Conservation (phyloP, 108 stramenopile genomes). For the Cyclotella sp. region DNA sequence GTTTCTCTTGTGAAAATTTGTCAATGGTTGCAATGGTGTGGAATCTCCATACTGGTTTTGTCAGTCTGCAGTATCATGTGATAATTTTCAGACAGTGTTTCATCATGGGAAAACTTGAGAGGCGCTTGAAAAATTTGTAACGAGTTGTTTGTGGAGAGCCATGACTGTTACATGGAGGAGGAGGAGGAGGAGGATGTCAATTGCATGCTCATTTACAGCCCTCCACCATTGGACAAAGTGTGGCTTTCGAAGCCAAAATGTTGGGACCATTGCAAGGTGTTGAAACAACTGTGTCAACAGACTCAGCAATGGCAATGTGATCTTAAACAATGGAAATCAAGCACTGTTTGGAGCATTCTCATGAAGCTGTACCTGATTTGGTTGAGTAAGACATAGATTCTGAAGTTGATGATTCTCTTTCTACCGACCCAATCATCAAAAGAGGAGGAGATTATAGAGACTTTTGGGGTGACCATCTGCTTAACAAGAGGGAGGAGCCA, state of each 20-base stretch:
- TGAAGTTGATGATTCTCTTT: slow-evolving; percentile 9
- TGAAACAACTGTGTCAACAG: background rate
- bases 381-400: background rate
- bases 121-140: no score
- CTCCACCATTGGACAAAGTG: no score
- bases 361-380: background rate
- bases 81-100: slow-evolving; percentile 31
- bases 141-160: no score
- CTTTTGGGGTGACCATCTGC: background rate
- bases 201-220: slow-evolving; percentile 7
- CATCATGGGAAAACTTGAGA: background rate
- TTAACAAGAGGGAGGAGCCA: background rate
- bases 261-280: background rate
- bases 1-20: no score
- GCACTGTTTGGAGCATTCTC: slow-evolving; percentile 4
- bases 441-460: background rate
- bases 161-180: no score
- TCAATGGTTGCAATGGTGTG: slow-evolving; percentile 4
- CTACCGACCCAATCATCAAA: background rate
- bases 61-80: no score
- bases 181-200: slow-evolving; percentile 11
- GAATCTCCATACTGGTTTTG: slow-evolving; percentile 12
- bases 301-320: background rate
- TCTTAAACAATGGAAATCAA: background rate
- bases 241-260: no score